Conservation (phyloP, 106 monocot species). For the Triglochin maritima region DNA sequence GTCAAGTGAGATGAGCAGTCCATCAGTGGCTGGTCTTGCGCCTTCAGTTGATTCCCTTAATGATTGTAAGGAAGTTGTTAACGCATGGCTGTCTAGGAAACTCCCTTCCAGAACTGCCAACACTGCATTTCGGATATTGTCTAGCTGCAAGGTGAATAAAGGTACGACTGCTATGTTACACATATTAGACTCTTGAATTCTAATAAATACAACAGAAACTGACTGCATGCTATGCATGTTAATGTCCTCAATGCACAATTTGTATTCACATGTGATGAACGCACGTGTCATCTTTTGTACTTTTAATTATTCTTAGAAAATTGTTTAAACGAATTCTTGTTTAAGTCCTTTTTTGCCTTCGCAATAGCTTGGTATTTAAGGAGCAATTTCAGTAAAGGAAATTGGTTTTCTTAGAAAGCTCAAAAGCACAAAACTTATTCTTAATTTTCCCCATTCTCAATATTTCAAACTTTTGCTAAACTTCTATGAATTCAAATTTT, state of each 20-base stretch:
- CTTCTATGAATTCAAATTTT: too few species aligned
- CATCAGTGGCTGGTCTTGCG: conserved; percentile 36
- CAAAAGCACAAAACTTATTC: background rate
- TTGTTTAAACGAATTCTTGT: too few species aligned
- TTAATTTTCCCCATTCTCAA: background rate
- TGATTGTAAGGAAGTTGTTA: conserved; percentile 85
- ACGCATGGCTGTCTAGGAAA: conserved; percentile 80
- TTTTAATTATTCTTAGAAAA: too few species aligned
- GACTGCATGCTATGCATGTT: background rate
- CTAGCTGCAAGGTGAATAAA: conserved; percentile 91
- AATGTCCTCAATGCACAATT: background rate
- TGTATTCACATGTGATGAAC: too few species aligned
- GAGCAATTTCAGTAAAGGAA: too few species aligned
- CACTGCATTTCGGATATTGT: conserved; percentile 76
- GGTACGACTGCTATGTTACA: conserved; percentile 20
- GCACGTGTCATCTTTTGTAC: too few species aligned
- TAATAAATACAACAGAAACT: too few species aligned
- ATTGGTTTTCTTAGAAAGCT: background rate
- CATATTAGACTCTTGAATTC: too few species aligned
- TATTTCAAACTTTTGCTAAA: too few species aligned
- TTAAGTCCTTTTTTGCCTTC: too few species aligned
- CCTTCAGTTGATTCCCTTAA: conserved; percentile 34
- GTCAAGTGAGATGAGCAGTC: conserved; percentile 24
- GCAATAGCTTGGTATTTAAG: too few species aligned
- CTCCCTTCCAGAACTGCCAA: conserved; percentile 57